Base-by-base conservation (phyloP, 257 asterid genomes). In the Gentiana dahurica region DNA sequence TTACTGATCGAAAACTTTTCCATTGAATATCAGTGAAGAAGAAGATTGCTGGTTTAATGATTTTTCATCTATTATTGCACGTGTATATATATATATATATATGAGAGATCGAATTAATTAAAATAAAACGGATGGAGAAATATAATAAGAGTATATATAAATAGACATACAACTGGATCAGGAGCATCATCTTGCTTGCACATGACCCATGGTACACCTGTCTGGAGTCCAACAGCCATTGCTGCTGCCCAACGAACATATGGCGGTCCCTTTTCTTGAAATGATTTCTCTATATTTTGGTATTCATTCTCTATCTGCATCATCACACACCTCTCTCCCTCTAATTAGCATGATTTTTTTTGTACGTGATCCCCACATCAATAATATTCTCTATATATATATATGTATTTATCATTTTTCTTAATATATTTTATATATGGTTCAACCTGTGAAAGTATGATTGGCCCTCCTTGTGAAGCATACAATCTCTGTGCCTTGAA, bases 131-230 rank as follows among this genome's bases (percentile, higher is more conserved):
- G 24, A 24, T 24, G 24, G 24, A 24, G 24, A 24, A 24, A 24
- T 24, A 24, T 24, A 24, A 24, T 24, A 24, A 24, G 24, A 24
- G 24, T 24, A 24, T 24, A 24, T 24, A 24, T 1, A 12, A 55
- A 33, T 4, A 64, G 33, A 56, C 44, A 61, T 76, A 90, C 97
- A 83, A 90, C 73, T 0, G 95, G 96, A 68, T 77, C 83, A 7
- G 98, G 98, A 61, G 96, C 98, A 36, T 90, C 89, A 37, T 81
- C 83, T 73, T 90, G 98, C 74, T 90, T 90, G 81, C 98, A 90
- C 98, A 90, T 90, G 2, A 70, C 73, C 98, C 98, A 90, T 8
- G 98, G 98, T 6, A 84, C 96, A 2, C 96, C 89, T 1, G 96
- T 90, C 0, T 82, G 9, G 2, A 80, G 89, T 62, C 79, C 92